Base-by-base conservation (phyloP, 2,329 filamentous ascomycete species). In the Escovopsis sp. region DNA sequence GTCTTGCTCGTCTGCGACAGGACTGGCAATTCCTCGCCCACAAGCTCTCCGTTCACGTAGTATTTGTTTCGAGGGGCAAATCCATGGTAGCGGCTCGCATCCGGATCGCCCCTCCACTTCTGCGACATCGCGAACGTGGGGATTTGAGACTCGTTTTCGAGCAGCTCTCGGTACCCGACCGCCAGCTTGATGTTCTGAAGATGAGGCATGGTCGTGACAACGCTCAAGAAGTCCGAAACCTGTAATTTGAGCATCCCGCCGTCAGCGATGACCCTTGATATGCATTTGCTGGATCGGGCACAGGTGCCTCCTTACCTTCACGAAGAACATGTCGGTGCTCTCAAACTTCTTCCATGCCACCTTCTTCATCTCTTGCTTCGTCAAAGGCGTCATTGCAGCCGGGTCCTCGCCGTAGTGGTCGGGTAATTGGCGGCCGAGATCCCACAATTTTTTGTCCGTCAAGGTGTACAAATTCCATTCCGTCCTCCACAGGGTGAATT, bases 311-410 rank as follows among this genome's bases (percentile, higher is more conserved):
- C 60, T 41, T 55, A 77, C 72, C 62, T 76, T 78, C 42, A 79
- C 68, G 46, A 79, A 78, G 50, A 79, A 79, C 63, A 78, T 64
- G 44, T 78, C 68, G 48, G 70, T 66, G 14, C 63, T 62, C 40
- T 63, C 53, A 50, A 77, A 76, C 44, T 60, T 62, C 37, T 68
- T 60, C 55, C 62, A 63, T 12, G 69, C 66, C 30, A 66, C 63
- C 19, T 54, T 49, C 33, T 62, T 65, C 26, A 74, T 61, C 37
- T 54, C 54, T 42, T 68, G 59, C 27, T 61, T 60, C 11, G 52
- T 55, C 32, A 54, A 50, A 39, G 63, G 63, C 36, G 55, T 51
- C 51, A 73, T 48, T 5, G 48, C 51, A 11, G 53, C 53, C 2
- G 68, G 65, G 27, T 66, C 58, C 28, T 62, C 55, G 30, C 59